A percentile compares a stretch with the other conserved stretches of the same genome.
phyloP scores from a whole-genome alignment of 208 protist genomes.

The Trypanosoma cruzi region DNA sequence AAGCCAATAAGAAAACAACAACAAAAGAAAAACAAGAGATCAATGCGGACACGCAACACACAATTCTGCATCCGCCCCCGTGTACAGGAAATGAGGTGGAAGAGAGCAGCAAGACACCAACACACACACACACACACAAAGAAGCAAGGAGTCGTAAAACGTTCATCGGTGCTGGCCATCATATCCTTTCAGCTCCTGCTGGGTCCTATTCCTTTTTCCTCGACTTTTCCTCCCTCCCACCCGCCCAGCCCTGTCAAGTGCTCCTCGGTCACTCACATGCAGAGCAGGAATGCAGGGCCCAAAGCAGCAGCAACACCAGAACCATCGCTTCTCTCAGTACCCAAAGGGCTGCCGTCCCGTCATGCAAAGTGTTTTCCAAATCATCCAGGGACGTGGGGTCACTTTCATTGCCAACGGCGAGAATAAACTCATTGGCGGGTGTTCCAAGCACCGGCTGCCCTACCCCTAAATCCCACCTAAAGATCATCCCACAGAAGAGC shows the following conservation, averaged over 20 bases:
- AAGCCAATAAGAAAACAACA: slow-evolving; percentile 3
- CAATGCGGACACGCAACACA: too few relatives aligned
- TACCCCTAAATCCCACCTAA: slow-evolving; percentile 3
- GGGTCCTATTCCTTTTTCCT: slow-evolving; percentile 2
- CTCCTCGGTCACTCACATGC: background rate
- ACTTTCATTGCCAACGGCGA: background rate
- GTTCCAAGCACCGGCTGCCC: too few relatives aligned
- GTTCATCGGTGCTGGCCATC: slow-evolving; percentile 1
- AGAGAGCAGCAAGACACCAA: too few relatives aligned
- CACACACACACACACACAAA: slow-evolving; percentile 8
- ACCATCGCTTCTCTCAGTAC: slow-evolving; percentile 25
- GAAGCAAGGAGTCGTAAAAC: background rate
- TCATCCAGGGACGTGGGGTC: background rate
- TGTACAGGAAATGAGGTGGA: too few relatives aligned
- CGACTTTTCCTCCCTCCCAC: background rate
- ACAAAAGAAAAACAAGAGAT: background rate
- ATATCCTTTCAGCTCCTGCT: background rate
- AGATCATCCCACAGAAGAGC: slow-evolving; percentile 5
- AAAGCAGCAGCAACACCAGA: slow-evolving; percentile 16
- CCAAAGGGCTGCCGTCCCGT: slow-evolving; percentile 21
- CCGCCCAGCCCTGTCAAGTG: background rate
- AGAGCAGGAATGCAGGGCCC: slow-evolving; percentile 2
- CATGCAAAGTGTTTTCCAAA: slow-evolving; percentile 2
- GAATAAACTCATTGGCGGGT: too few relatives aligned
- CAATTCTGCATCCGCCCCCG: too few relatives aligned